Conservation (phyloP, 192 early-diverging fungal species). For the Linnemannia schmuckeri region DNA sequence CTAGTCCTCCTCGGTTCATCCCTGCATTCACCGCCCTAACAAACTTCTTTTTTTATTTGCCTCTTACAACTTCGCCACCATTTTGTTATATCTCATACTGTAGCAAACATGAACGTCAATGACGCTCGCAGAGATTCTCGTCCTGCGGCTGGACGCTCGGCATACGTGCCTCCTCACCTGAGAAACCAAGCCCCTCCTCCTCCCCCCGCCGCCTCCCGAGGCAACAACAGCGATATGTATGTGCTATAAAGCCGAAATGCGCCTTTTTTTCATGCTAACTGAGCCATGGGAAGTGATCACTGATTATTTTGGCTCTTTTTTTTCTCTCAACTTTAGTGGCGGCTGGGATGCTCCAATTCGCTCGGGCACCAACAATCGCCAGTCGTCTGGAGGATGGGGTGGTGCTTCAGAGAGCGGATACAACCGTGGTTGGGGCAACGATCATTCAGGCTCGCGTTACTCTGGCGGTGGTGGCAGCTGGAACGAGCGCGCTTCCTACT, state of each 20-base stretch:
- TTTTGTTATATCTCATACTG: neutral
- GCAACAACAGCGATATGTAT: slow-evolving; percentile 27
- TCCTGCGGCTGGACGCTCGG: slow-evolving; percentile 19
- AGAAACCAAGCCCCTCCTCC: slow-evolving; percentile 31
- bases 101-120: slow-evolving; percentile 41
- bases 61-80: neutral
- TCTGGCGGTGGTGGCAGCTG: slow-evolving; percentile 30
- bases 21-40: neutral
- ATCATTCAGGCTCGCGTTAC: slow-evolving; percentile 29
- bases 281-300: neutral
- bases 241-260: neutral
- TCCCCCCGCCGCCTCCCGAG: neutral
- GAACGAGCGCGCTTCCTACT: slow-evolving; percentile 60
- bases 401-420: slow-evolving; percentile 53
- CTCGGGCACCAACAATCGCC: slow-evolving; percentile 15
- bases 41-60: neutral
- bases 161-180: slow-evolving; percentile 48
- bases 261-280: neutral
- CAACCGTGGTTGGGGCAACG: slow-evolving; percentile 46
- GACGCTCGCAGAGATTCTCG: slow-evolving; percentile 22
- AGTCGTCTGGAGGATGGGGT: slow-evolving; percentile 30
- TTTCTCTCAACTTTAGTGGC: neutral
- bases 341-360: slow-evolving; percentile 44
- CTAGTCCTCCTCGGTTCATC: neutral
- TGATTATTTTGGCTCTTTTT: slow-evolving; percentile 6